Evolutionary conservation across 2,329 filamentous ascomycete genomes (phyloP).

Genomic region (Exophiala sp.): DNA sequence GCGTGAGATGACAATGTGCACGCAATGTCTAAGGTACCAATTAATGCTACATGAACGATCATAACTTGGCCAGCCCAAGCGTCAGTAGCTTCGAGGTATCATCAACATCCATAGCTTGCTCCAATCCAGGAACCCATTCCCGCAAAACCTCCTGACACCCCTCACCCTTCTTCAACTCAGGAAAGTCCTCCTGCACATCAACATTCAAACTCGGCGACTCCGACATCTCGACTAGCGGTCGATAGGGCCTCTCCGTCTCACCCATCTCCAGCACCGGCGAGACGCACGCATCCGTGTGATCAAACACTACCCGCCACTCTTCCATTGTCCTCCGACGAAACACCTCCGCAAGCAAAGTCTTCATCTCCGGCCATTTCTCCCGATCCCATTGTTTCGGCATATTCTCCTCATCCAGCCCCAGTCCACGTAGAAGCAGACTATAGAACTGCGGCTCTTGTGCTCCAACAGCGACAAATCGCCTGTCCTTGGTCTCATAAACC

Average conservation of each 20-base stretch:
- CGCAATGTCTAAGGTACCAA: no score
- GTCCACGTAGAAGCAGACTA: constrained; percentile 59
- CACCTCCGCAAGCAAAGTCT: constrained; percentile 53
- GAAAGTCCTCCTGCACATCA: constrained; percentile 9
- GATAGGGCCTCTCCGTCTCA: constrained; percentile 60
- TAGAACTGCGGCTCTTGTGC: constrained; percentile 87
- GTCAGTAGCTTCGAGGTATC: constrained; percentile 2
- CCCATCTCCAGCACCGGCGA: constrained; percentile 75
- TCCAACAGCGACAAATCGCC: constrained; percentile 76
- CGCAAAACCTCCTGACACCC: constrained; percentile 9
- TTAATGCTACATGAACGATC: not conserved
- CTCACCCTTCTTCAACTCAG: constrained; percentile 16
- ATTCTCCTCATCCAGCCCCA: constrained; percentile 51
- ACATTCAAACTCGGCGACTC: constrained; percentile 67
- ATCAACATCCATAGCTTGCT: constrained; percentile 4
- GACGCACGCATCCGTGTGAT: constrained; percentile 85
- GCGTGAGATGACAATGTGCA: not conserved
- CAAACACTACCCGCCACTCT: constrained; percentile 83
- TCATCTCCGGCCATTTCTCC: constrained; percentile 64
- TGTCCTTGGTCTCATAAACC: constrained; percentile 77
- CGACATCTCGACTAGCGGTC: constrained; percentile 50
- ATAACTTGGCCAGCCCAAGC: constrained; percentile 4
- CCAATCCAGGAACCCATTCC: constrained; percentile 9
- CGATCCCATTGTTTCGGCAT: constrained; percentile 54
- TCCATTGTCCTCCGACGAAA: constrained; percentile 67